phyloP scores from a whole-genome alignment of 1,284 basidiomycete genomes.

The Agroathelia rolfsii region DNA sequence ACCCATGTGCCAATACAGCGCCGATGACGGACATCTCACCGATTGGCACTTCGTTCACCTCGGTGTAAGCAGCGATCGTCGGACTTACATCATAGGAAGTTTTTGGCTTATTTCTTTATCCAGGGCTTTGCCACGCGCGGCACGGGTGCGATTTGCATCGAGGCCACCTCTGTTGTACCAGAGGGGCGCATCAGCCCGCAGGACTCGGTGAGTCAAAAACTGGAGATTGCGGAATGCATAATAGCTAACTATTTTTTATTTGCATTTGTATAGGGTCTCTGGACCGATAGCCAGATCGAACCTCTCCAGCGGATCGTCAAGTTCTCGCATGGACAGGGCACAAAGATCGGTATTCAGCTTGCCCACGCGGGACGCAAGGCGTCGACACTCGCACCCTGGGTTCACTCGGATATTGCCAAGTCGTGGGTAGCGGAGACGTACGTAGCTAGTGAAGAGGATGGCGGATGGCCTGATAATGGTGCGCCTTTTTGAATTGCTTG shows the following conservation, averaged over 20 bases:
- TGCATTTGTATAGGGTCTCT: conserved; percentile 49
- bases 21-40: conserved; percentile 42
- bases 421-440: conserved; percentile 14
- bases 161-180: conserved; percentile 53
- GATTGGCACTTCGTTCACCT: conserved; percentile 44
- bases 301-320: conserved; percentile 63
- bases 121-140: conserved; percentile 35
- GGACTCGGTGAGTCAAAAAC: no score
- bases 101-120: not conserved
- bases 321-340: conserved; percentile 64
- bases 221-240: no score
- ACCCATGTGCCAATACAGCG: conserved; percentile 58
- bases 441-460: conserved; percentile 34
- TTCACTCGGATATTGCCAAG: conserved; percentile 24
- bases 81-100: conserved; percentile 5
- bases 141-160: conserved; percentile 44
- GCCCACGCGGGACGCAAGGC: conserved; percentile 76
- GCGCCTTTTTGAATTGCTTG: not conserved
- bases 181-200: conserved; percentile 45
- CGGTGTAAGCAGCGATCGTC: conserved; percentile 3
- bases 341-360: conserved; percentile 72
- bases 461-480: conserved; percentile 65
- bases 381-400: conserved; percentile 47
- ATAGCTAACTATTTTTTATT: no score
- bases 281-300: conserved; percentile 66